Base-by-base conservation (phyloP, 768 basidiomycete genomes). In the Pulveroboletus ravenelii region DNA sequence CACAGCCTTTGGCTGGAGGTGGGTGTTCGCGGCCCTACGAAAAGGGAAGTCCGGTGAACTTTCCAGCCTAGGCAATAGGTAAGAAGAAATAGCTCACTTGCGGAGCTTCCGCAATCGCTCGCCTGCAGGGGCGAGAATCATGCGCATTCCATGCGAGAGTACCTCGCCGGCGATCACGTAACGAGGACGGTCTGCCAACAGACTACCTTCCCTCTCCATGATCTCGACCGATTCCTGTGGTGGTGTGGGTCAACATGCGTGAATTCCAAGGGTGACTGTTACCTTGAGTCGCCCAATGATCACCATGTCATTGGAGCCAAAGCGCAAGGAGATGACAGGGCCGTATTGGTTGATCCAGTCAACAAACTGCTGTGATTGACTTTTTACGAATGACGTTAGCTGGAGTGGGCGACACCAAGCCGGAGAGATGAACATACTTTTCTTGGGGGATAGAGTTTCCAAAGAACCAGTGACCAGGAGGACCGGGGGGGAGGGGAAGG, bases 151-250 rank as follows among this genome's bases (percentile, higher is more conserved):
- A 3, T 80, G 78, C 0, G 78, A 79, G 4, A 84, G 57, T 0
- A 79, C 77, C 52, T 83, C 81, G 6, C 82, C 82, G 0, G 82
- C 74, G 39, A 85, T 79, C 12, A 70, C 72, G 3, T 27, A 27
- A 6, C 68, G 63, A 18, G 82, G 82, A 44, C 82, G 69, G 56
- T 83, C 82, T 1, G 74, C 77, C n/a, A 79, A 64, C 5, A 70
- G 54, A 5, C 77, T 75, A n/a, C 82, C 82, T 55, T 84, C 79
- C 45, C 78, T 79, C 59, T 85, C 82, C 81, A 85, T 79, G 49
- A 85, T 77, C 18, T 84, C 81, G 0, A 82, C 73, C 0, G 82
- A 81, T 34, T 80, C 81, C 62, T 82, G 63, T 10, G 6, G 32
- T 20, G 10, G n/a, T 10, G 36, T 34, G 39, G 1, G 20, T 12